phyloP scores from a whole-genome alignment of 73 alveolate species.

The Uronychia binucleata region DNA sequence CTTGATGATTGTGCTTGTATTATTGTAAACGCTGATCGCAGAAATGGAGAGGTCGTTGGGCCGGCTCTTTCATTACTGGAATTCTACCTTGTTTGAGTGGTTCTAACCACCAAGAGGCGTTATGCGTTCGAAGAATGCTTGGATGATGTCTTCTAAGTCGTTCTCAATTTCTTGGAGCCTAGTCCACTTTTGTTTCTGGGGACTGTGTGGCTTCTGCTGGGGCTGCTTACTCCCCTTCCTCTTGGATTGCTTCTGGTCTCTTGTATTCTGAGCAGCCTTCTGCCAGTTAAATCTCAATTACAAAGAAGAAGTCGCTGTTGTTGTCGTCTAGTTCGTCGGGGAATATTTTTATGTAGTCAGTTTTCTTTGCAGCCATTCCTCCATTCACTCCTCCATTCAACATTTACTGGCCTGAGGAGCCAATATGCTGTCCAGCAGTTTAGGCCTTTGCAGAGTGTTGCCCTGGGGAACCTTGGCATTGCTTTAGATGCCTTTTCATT shows the following conservation, averaged over 20 bases:
- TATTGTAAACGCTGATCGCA: not conserved
- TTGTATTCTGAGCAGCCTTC: not conserved
- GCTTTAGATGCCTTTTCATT: too few species aligned
- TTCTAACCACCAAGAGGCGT: not conserved
- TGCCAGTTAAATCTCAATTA: not conserved
- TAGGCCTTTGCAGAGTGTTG: too few species aligned
- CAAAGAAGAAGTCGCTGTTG: not conserved
- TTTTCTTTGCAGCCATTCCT: too few species aligned
- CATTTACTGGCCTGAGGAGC: too few species aligned
- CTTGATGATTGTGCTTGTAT: not conserved
- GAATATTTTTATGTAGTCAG: not conserved
- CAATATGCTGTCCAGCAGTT: too few species aligned
- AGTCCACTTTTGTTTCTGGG: not conserved
- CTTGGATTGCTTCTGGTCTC: not conserved
- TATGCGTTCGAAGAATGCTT: not conserved
- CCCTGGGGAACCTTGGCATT: too few species aligned
- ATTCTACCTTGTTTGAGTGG: too few species aligned
- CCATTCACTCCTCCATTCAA: too few species aligned
- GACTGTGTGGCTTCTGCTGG: not conserved
- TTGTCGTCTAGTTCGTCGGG: not conserved
- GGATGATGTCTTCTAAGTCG: not conserved
- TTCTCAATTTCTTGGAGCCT: not conserved
- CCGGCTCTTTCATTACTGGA: too few species aligned
- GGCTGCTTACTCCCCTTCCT: not conserved
- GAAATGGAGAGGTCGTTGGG: not conserved